phyloP scores from a whole-genome alignment of 2,329 filamentous ascomycete genomes.

The Triangularia setosa region DNA sequence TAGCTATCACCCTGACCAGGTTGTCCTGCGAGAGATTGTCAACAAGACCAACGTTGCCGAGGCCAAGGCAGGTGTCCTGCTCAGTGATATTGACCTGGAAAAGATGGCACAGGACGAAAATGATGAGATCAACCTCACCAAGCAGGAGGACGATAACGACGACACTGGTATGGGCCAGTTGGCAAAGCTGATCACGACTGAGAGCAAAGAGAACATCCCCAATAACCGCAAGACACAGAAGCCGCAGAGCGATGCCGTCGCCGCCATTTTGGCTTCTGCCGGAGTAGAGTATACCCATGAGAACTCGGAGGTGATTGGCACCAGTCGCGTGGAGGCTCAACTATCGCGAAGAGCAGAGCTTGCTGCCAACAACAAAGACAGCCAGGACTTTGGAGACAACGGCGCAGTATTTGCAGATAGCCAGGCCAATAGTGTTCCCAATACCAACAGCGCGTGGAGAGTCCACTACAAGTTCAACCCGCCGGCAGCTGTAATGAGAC shows the following conservation, averaged over 20 bases:
- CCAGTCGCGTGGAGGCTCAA: slow-evolving; percentile 84
- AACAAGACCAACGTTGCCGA: slow-evolving; percentile 98
- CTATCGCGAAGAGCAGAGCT: slow-evolving; percentile 74
- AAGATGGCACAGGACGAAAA: slow-evolving; percentile 51
- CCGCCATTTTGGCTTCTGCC: slow-evolving; percentile 81
- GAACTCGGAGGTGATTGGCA: slow-evolving; percentile 90
- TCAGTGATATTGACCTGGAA: slow-evolving; percentile 72
- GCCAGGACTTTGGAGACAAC: slow-evolving; percentile 34
- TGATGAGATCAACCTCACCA: slow-evolving; percentile 37
- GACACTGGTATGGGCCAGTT: slow-evolving; percentile 69
- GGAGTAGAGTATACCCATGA: slow-evolving; percentile 96
- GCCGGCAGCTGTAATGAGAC: slow-evolving; percentile 64
- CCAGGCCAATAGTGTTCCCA: slow-evolving; percentile 30
- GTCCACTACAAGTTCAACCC: slow-evolving; percentile 62
- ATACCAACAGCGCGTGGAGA: slow-evolving; percentile 20
- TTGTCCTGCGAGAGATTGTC: slow-evolving; percentile 88
- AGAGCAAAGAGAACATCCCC: slow-evolving; percentile 39
- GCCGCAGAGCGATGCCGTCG: slow-evolving; percentile 67
- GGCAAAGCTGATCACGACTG: slow-evolving; percentile 52
- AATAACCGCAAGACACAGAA: slow-evolving; percentile 33
- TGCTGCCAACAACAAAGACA: slow-evolving; percentile 43
- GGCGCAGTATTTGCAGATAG: slow-evolving; percentile 57
- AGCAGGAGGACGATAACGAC: slow-evolving; percentile 41
- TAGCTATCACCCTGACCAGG: slow-evolving; percentile 71
- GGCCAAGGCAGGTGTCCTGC: slow-evolving; percentile 75